phyloP scores from a whole-genome alignment of 768 basidiomycete genomes.

The Solioccasus polychromus region DNA sequence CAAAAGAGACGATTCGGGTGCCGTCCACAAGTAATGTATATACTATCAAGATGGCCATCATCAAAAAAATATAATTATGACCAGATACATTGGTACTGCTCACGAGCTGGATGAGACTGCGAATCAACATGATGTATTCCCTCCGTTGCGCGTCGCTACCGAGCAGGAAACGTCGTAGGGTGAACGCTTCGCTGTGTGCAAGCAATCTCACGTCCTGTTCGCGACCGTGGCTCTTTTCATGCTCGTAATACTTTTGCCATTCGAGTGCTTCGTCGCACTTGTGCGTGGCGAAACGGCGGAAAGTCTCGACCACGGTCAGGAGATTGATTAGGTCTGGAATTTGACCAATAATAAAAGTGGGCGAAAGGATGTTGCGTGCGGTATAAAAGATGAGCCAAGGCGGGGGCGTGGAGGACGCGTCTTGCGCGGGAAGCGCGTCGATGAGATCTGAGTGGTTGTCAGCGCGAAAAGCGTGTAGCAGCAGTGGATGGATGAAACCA shows the following conservation, averaged over 20 bases:
- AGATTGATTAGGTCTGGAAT: conserved; percentile 29
- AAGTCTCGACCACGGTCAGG: conserved; percentile 20
- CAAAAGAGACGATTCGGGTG: conserved; percentile 26
- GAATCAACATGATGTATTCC: conserved; percentile 24
- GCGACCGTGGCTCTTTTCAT: conserved; percentile 1
- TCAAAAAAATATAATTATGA: neutral
- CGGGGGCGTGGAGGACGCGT: neutral
- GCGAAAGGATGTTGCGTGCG: conserved; percentile 28
- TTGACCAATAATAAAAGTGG: conserved; percentile 29
- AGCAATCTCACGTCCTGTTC: conserved; percentile 18
- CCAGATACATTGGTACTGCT: neutral
- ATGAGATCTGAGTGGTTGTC: conserved; percentile 11
- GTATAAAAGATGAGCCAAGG: conserved; percentile 25
- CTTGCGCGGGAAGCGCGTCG: neutral
- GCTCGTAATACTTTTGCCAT: conserved; percentile 26
- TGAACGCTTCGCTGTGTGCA: conserved; percentile 13
- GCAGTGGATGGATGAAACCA: conserved; percentile 7
- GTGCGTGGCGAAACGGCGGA: conserved; percentile 17
- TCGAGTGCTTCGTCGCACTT: conserved; percentile 20
- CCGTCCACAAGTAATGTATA: conserved; percentile 27
- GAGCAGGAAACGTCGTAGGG: conserved; percentile 9
- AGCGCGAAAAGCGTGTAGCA: neutral
- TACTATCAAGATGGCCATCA: conserved; percentile 13
- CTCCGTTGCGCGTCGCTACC: conserved; percentile 14
- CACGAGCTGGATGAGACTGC: conserved; percentile 22